Conservation (phyloP, 176 grass and related monocot genomes). For the Triticum timopheevii region DNA sequence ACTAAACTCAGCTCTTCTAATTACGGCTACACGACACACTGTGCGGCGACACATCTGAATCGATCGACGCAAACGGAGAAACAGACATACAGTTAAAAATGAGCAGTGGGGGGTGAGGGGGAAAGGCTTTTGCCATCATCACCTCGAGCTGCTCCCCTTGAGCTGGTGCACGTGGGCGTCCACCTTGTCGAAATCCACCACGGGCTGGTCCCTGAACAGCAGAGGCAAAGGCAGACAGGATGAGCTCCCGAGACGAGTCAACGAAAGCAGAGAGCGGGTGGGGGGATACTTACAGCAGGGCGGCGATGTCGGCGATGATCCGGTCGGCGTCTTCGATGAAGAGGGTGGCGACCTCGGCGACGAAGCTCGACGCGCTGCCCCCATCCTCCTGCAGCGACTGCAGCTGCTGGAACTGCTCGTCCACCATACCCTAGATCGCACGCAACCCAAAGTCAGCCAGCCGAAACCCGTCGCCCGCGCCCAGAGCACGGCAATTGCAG, state of each 20-base stretch:
- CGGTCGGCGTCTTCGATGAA: conserved; percentile 70
- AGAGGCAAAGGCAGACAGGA: background rate
- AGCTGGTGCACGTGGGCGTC: conserved; percentile 79
- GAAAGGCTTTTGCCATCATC: conserved; percentile 35
- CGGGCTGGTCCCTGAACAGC: conserved; percentile 48
- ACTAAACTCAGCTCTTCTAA: too few species aligned
- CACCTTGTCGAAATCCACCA: conserved; percentile 71
- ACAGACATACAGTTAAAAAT: background rate
- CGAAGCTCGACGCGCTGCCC: conserved; percentile 50
- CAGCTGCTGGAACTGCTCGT: conserved; percentile 85
- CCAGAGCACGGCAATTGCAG: background rate
- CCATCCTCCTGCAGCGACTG: conserved; percentile 80
- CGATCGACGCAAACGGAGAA: too few species aligned
- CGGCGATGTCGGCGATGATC: conserved; percentile 56
- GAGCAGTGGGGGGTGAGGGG: background rate
- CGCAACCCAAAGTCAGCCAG: background rate
- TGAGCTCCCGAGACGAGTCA: background rate
- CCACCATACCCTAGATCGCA: conserved; percentile 60
- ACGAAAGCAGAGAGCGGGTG: background rate
- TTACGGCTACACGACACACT: too few species aligned
- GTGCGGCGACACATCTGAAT: too few species aligned
- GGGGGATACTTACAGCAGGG: conserved; percentile 40
- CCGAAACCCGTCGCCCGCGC: background rate
- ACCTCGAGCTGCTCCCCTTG: conserved; percentile 92
- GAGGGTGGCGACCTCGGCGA: conserved; percentile 70